Evolutionary conservation across 2,329 filamentous ascomycete species (phyloP).

Genomic region (Herpotrichia juniperi): DNA sequence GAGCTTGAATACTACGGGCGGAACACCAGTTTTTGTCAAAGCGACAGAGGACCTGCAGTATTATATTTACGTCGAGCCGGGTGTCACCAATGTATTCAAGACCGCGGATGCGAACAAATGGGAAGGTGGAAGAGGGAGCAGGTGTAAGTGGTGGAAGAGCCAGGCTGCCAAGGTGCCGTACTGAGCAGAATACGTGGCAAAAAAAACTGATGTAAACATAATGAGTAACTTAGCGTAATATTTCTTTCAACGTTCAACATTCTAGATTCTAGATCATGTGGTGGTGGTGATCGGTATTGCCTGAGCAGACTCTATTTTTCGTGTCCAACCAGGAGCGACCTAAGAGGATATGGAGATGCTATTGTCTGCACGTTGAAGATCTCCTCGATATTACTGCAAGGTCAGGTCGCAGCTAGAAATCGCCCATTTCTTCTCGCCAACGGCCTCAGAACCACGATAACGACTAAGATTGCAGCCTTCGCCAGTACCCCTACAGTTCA

Average conservation of each 20-base stretch:
- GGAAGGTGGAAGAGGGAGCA: constrained; percentile 38
- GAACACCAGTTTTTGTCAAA: constrained; percentile 19
- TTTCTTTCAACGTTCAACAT: neutral
- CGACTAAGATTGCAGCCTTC: no score
- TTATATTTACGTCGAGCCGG: constrained; percentile 35
- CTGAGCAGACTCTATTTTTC: no score
- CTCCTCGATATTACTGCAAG: no score
- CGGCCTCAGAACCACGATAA: no score
- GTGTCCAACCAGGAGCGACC: no score
- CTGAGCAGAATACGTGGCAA: neutral
- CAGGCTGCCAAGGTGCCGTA: constrained; percentile 19
- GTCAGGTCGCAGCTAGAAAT: no score
- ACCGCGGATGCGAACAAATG: constrained; percentile 33
- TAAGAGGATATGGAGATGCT: no score
- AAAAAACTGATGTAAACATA: neutral
- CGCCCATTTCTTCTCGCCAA: no score
- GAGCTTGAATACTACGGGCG: constrained; percentile 39
- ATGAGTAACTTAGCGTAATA: neutral
- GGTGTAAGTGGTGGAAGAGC: constrained; percentile 39
- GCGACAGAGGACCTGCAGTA: constrained; percentile 33
- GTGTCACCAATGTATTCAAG: constrained; percentile 36
- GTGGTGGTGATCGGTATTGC: no score
- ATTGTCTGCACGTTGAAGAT: no score
- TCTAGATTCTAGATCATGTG: no score
- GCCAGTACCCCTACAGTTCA: no score